Base-by-base conservation (phyloP, 441 rosid genomes). In the Jatropha multifida region DNA sequence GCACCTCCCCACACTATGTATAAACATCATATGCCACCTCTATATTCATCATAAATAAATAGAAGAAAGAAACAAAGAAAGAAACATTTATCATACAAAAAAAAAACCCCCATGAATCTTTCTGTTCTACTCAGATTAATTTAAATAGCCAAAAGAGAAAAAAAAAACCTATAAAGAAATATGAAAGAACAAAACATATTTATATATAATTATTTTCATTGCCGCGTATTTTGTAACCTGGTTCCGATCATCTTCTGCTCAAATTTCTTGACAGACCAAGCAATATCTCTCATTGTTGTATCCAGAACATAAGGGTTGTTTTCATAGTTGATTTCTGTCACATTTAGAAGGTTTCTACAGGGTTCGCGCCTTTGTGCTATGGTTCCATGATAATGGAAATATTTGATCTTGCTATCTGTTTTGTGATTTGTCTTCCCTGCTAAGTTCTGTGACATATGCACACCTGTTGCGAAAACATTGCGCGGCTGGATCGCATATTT, bases 371-470 rank as follows among this genome's bases (percentile, higher is more conserved):
- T 83, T 37, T 84, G 84, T 1, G 97, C 91, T 6, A 91, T 89
- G 9, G 97, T 88, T 46, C 96, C 96, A 20, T 94, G 98, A 80
- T 91, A 94, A 79, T 94, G 98, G 83, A 81, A 94, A 74, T 94
- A 94, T 10, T 80, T 86, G 74, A 94, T 85, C 74, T 56, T 78
- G 4, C 77, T 77, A 41, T 86, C 92, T 0, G 92, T 86, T 81
- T 69, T 90, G 84, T 94, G 92, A 37, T 68, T 85, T 0, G 94
- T 83, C 78, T 79, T 89, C 18, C 98, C 98, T 2, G 65, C 85
- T 4, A 92, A 69, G 85, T 94, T 89, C 86, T 92, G 93, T 0
- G 98, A 92, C 97, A 94, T 89, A 82, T 94, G 98, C 74, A 94
- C 97, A 0, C 98, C 98, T 0, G 95, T 86, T 7, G 94, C 97